Evolutionary conservation across 2,329 filamentous ascomycete genomes (phyloP), one percentile per base, ranked within the genome.

Genomic region (Coniochaeta hoffmannii): DNA sequence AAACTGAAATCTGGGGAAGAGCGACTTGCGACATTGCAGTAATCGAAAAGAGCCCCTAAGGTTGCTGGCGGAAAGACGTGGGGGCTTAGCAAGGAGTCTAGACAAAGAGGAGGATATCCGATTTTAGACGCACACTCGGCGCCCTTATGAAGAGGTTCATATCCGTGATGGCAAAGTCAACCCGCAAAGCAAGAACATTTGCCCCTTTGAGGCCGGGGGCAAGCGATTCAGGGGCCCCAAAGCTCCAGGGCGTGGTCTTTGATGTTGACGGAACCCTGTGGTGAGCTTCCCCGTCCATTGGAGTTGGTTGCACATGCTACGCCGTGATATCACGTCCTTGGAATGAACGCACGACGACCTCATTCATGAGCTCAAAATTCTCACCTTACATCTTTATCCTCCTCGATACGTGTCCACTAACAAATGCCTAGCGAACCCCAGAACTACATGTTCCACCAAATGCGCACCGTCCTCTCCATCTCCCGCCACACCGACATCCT

Each of bases 191-290:
- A 15, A 35, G 50, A 14, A 38, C 4, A 28, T 53, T 53, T 28
- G 52, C 52, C 26, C 52, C 52, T 50, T 34, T 36, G 41, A 35
- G 32, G 9, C 22, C 30, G 15, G 41, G 53, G n/a, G 41, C 53
- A 5, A 10, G 31, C 19, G 24, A 38, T 22, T 36, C 64, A 24
- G 65, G 66, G 9, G 66, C 70, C 22, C 79, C 79, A 1, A 73
- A 67, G 56, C 69, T 88, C 28, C 76, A 76, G 58, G 85, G 85
- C 3, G 72, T 87, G 1, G 78, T 97, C 14, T 97, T 97, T 71
- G 93, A 99, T 73, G 89, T 99, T 60, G 93, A 99, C 70, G 93
- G 93, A 3, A 99, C 93, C 24, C 73, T 97, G 58, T 97, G 88
- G 92, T 95, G 73, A 73, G 85, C 76, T 19, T 38, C 32, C 55